These are phyloP conservation scores for Trifolium dubium DNA, from an alignment of 306 rosid species.

Conservation along the genomic window DNA sequence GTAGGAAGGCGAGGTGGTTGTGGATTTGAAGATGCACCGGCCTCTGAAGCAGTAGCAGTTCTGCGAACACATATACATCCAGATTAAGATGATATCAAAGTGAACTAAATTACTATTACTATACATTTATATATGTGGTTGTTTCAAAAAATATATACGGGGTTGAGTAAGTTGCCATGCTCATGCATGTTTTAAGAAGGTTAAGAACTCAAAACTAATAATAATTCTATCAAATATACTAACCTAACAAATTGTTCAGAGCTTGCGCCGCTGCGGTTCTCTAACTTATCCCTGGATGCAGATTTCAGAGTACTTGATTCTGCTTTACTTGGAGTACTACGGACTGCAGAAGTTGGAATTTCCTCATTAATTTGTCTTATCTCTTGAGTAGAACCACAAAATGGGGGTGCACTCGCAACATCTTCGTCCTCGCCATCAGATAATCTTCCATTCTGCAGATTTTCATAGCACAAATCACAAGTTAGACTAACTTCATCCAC, in stretches of 20 bases:
- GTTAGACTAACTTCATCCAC: constrained; percentile 34
- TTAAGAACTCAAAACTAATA: constrained; percentile 17
- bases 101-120: not conserved
- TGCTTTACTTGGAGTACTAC: constrained; percentile 38
- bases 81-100: constrained; percentile 14
- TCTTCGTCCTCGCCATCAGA: constrained; percentile 72
- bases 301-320: constrained; percentile 45
- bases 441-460: constrained; percentile 53
- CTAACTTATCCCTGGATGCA: constrained; percentile 43
- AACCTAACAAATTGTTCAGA: constrained; percentile 69
- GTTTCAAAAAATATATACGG: no score
- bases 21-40: constrained; percentile 62
- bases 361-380: constrained; percentile 56
- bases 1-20: constrained; percentile 77
- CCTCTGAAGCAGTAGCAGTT: constrained; percentile 65
- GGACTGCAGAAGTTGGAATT: constrained; percentile 47
- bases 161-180: constrained; percentile 12
- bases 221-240: constrained; percentile 37
- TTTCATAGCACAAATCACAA: constrained; percentile 51
- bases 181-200: constrained; percentile 7
- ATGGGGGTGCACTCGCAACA: constrained; percentile 92
- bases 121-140: not conserved
- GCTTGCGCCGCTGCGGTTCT: constrained; percentile 46
- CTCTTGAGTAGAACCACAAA: constrained; percentile 63
- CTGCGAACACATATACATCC: constrained; percentile 50